phyloP scores from a whole-genome alignment of 1,284 basidiomycete species.

The Heterobasidion irregulare region DNA sequence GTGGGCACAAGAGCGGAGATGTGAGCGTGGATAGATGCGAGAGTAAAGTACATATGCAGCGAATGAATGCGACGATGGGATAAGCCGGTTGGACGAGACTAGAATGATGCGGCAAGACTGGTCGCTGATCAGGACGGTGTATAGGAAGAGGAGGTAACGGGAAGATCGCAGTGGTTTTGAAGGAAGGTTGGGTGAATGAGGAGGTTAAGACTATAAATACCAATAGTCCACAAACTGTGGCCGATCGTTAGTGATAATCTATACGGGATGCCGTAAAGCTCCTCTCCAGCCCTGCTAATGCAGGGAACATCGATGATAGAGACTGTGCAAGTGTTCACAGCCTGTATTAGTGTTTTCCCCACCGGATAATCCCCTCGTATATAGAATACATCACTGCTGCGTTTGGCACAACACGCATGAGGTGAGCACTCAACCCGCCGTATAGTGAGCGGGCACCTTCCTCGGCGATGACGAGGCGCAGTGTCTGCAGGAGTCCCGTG shows the following conservation, averaged over 20 bases:
- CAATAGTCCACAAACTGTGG: background rate
- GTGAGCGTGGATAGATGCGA: background rate
- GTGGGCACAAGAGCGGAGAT: background rate
- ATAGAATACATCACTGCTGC: slow-evolving; percentile 95
- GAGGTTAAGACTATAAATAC: background rate
- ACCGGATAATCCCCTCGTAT: slow-evolving; percentile 70
- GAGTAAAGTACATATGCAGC: background rate
- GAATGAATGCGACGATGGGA: background rate
- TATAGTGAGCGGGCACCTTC: slow-evolving; percentile 87
- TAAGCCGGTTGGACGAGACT: background rate
- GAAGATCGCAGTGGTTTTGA: background rate
- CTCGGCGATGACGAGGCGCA: slow-evolving; percentile 81
- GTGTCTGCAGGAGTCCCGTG: slow-evolving; percentile 79
- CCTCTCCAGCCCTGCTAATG: background rate
- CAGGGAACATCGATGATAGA: no score
- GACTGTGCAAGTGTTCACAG: background rate
- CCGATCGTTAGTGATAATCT: background rate
- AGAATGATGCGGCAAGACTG: background rate
- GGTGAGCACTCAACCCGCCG: slow-evolving; percentile 89
- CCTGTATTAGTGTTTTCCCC: slow-evolving; percentile 22
- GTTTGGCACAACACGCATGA: slow-evolving; percentile 96
- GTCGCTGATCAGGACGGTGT: background rate
- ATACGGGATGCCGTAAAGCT: background rate
- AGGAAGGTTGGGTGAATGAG: no score
- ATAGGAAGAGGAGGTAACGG: background rate